Base-by-base conservation (phyloP, 805 yeast species). In the Cyberlindnera misumaiensis region DNA sequence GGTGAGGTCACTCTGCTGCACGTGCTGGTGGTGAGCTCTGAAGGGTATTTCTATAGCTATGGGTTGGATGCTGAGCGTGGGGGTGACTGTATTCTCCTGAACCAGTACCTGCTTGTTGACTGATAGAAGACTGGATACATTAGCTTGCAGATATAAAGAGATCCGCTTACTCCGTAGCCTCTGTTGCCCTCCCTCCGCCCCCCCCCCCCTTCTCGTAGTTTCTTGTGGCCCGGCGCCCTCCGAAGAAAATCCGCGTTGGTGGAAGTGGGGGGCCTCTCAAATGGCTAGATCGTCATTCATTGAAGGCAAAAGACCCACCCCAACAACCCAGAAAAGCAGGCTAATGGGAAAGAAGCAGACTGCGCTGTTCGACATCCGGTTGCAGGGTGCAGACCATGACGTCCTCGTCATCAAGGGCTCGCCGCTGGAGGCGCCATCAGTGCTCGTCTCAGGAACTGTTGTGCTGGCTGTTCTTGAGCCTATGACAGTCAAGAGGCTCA, bases 31-130 rank as follows among this genome's bases (percentile, higher is more conserved):
- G 85, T 86, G 4, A 85, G 95, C 1, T 72, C 82, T 0, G 84
- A 79, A 40, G 97, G 97, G 0, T 75, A 73, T 47, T 82, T 84
- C 48, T 83, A 81, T 51, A 84, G 83, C 36, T 90, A 86, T 58
- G 81, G 81, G 2, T 63, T 90, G 33, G 93, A 87, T 45, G 80
- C 93, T 0, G 94, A 81, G 44, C 63, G 89, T 38, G 97, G 97
- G 2, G 98, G 98, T 2, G 96, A 89, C 55, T 90, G 97, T 61
- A 75, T 82, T 29, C 64, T 87, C 44, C 64, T 84, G 39, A 76
- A 80, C 44, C 95, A 86, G 52, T 81, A 78, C 52, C 71, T 81
- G 5, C 63, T 83, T 7, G 42, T 47, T 5, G 56, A 51, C 15
- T 33, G 24, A 17, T n/a, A n/a, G n/a, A n/a, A n/a, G n/a, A n/a